These are phyloP conservation scores for Lolium rigidum DNA, from an alignment of 176 grass and related monocot species.

Conservation along the genomic window DNA sequence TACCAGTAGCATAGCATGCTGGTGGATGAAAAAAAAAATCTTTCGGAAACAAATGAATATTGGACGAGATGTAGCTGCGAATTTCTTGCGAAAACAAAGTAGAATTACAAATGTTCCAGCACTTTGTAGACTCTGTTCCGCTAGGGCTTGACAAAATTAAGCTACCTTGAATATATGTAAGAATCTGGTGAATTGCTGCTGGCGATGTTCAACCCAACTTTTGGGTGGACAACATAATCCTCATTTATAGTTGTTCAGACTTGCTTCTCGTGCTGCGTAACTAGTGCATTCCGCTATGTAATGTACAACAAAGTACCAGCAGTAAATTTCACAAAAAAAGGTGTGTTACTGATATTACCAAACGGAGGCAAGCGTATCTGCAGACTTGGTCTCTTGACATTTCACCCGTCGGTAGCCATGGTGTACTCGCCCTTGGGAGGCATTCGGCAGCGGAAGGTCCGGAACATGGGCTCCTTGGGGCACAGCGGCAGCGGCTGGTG, in stretches of 20 bases:
- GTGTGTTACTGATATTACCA: not conserved
- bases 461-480: conserved; percentile 20
- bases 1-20: no score
- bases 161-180: not conserved
- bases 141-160: not conserved
- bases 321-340: not conserved
- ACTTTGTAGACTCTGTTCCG: not conserved
- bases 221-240: not conserved
- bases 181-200: not conserved
- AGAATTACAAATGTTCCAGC: no score
- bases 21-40: no score
- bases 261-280: not conserved
- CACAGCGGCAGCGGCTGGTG: conserved; percentile 67
- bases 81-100: no score
- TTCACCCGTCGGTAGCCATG: not conserved
- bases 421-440: not conserved
- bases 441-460: conserved; percentile 26
- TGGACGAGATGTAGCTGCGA: no score
- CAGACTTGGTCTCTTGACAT: not conserved
- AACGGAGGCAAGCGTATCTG: not conserved
- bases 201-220: not conserved
- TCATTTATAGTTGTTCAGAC: not conserved
- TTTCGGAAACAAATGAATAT: no score
- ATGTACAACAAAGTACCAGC: not conserved
- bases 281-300: not conserved